A percentile compares a stretch with the other conserved stretches of the same genome.
These are phyloP conservation scores for Aspergillus pseudoviridinutans DNA, from an alignment of 2,329 filamentous ascomycete genomes.

Conservation along the genomic window DNA sequence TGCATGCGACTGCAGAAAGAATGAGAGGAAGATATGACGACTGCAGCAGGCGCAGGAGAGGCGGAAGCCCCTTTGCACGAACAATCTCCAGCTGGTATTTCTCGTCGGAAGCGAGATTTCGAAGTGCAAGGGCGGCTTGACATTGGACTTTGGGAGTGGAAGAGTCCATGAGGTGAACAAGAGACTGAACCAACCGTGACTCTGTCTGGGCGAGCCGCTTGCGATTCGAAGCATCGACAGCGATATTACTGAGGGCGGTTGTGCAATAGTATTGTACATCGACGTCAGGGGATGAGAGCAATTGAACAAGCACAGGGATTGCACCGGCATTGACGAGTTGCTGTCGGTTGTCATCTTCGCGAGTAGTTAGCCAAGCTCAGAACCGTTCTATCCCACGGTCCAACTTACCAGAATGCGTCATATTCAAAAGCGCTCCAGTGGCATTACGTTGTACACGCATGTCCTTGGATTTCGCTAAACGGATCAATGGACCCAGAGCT, in stretches of 20 bases:
- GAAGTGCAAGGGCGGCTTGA: constrained; percentile 87
- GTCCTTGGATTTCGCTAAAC: constrained; percentile 92
- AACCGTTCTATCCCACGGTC: not conserved
- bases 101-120: constrained; percentile 95
- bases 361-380: constrained; percentile 17
- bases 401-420: constrained; percentile 90
- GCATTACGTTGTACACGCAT: constrained; percentile 98
- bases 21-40: constrained; percentile 95
- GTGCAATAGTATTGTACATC: constrained; percentile 99
- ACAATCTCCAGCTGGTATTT: constrained; percentile 99
- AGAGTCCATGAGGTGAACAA: constrained; percentile 96
- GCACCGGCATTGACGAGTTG: constrained; percentile 95
- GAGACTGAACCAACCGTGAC: constrained; percentile 82
- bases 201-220: constrained; percentile 89
- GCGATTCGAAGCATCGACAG: constrained; percentile 86
- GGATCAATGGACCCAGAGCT: constrained; percentile 83
- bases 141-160: constrained; percentile 97
- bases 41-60: constrained; percentile 83
- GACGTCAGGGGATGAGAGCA: constrained; percentile 87
- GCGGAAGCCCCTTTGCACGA: constrained; percentile 75
- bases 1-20: constrained; percentile 93
- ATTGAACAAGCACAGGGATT: constrained; percentile 94
- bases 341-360: constrained; percentile 87
- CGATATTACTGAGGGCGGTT: constrained; percentile 96
- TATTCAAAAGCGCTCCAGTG: constrained; percentile 92